Conservation (phyloP, 768 basidiomycete species). For the Mycena vitilis region DNA sequence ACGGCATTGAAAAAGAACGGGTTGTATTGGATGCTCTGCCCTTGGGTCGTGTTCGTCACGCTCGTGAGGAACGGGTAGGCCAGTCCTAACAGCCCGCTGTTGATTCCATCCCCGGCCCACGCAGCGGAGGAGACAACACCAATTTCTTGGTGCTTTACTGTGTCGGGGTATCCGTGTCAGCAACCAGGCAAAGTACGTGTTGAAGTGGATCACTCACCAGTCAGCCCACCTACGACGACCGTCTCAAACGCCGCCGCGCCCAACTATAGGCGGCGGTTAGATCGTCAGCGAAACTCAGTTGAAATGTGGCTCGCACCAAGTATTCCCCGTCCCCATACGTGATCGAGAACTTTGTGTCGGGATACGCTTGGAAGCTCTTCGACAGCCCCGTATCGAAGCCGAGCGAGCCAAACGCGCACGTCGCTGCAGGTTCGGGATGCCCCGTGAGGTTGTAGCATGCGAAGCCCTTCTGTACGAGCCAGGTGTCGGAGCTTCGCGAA, state of each 20-base stretch:
- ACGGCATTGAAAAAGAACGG: constrained; percentile 40
- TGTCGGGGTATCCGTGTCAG: neutral
- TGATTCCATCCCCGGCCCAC: constrained; percentile 39
- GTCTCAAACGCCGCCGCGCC: constrained; percentile 38
- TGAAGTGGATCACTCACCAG: constrained; percentile 4
- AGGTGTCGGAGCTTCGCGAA: constrained; percentile 37
- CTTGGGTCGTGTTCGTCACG: constrained; percentile 19
- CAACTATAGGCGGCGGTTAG: neutral
- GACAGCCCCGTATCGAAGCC: constrained; percentile 35
- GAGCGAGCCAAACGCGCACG: constrained; percentile 35
- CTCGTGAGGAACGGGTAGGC: constrained; percentile 38
- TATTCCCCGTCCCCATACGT: constrained; percentile 38
- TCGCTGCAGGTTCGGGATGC: constrained; percentile 24
- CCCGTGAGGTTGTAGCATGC: constrained; percentile 35
- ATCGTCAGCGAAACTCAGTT: too few species aligned
- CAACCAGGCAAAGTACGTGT: neutral
- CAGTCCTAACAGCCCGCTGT: constrained; percentile 36
- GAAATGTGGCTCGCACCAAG: constrained; percentile 6
- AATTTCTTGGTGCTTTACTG: constrained; percentile 38
- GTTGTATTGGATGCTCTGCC: constrained; percentile 24
- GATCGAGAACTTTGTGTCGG: constrained; percentile 32
- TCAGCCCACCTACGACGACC: constrained; percentile 33
- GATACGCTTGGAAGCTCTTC: constrained; percentile 29
- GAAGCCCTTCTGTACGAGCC: constrained; percentile 37
- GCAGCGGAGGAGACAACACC: constrained; percentile 37